phyloP scores from a whole-genome alignment of 1,284 basidiomycete genomes.

The Sutorius eximius region DNA sequence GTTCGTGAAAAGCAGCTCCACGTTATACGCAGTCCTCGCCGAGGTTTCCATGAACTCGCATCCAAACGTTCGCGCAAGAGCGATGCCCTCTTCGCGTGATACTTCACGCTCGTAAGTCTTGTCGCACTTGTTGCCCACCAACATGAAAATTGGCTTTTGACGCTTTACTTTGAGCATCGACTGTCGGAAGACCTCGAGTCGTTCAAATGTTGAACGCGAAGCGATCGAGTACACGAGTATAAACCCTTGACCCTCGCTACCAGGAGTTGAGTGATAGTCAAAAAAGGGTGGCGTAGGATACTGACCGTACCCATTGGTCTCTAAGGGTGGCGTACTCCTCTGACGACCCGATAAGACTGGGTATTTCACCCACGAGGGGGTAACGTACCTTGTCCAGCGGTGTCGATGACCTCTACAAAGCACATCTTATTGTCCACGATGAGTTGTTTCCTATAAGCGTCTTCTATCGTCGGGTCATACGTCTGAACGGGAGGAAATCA shows the following conservation, averaged over 20 bases:
- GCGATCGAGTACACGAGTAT: constrained; percentile 98
- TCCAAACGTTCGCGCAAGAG: constrained; percentile 83
- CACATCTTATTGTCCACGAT: constrained; percentile 91
- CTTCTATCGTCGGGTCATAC: constrained; percentile 93
- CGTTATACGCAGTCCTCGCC: constrained; percentile 93
- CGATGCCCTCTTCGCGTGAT: constrained; percentile 83
- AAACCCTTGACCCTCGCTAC: constrained; percentile 96
- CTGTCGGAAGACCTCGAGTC: constrained; percentile 92
- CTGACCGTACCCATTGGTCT: constrained; percentile 97
- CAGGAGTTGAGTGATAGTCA: constrained; percentile 11
- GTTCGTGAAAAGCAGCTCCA: constrained; percentile 90
- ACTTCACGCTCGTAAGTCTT: constrained; percentile 85
- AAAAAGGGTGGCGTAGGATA: constrained; percentile 17
- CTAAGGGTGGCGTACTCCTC: constrained; percentile 97
- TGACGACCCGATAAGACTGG: constrained; percentile 35
- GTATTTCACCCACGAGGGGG: constrained; percentile 4
- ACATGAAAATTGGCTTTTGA: constrained; percentile 81
- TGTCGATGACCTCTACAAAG: constrained; percentile 91
- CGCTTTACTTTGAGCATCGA: constrained; percentile 94
- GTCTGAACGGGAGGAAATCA: constrained; percentile 48
- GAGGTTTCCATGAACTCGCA: constrained; percentile 97
- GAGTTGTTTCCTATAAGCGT: constrained; percentile 90
- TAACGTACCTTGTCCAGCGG: constrained; percentile 85
- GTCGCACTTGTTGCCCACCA: constrained; percentile 93
- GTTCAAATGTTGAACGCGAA: constrained; percentile 91